Base-by-base conservation (phyloP, 2,329 filamentous ascomycete species). In the Mariannaea elegans region DNA sequence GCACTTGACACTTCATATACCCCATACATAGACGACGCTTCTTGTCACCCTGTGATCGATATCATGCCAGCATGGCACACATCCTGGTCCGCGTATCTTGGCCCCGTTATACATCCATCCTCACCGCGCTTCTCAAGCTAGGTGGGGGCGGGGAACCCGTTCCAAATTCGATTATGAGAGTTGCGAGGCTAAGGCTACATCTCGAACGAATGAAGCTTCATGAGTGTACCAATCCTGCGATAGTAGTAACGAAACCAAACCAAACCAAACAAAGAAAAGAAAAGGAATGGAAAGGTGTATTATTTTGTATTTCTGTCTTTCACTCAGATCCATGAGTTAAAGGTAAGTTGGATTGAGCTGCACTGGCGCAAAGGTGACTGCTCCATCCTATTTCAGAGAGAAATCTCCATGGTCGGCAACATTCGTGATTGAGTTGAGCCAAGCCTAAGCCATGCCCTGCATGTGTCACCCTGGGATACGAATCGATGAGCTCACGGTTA, bases 81-180 rank as follows among this genome's bases (percentile, higher is more conserved):
- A 27, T 9, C 24, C 24, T 27, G 24, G 24, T 27, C 45, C 29
- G 24, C 24, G 9, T 27, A 27, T 34, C 46, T 29, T 49, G 23
- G 32, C 46, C 34, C 36, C 32, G 23, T 44, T 10, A 21, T 24
- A 38, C 47, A 50, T 24, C n/a, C 32, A 16, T 21, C 34, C 36
- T 53, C 50, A 46, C 50, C 50, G 50, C 50, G 50, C 39, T 46
- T 46, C 39, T 9, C 16, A 36, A 18, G 18, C 21, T 14, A n/a
- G 41, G 41, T 44, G 41, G 41, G 41, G 31, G 21, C 34, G 31
- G 21, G 14, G 31, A 16, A 53, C 34, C 19, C n/a, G n/a, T n/a
- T n/a, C n/a, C n/a, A n/a, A 14, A 52, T 16, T 44, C 18, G 16
- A 19, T 12, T 23, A 18, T 9, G 5, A 7, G 2, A 18, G 21